phyloP scores from a whole-genome alignment of 1,284 basidiomycete genomes.

The Puccinia polysora region DNA sequence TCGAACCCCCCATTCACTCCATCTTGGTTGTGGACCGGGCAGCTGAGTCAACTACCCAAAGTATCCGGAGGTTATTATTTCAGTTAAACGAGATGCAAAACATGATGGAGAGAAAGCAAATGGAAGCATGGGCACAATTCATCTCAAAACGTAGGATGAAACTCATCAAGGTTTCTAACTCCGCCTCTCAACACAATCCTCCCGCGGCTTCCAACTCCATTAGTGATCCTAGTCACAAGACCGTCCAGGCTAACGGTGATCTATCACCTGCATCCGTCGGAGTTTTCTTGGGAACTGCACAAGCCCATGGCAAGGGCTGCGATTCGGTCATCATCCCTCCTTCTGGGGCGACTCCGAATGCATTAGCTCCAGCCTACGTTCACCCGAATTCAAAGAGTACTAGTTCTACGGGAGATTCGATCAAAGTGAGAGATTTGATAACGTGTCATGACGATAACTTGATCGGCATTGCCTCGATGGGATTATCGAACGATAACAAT shows the following conservation, averaged over 20 bases:
- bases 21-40: not conserved
- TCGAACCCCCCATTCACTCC: not conserved
- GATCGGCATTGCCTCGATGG: constrained; percentile 83
- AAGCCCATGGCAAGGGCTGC: not conserved
- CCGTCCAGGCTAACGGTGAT: constrained; percentile 52
- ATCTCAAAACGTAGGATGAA: constrained; percentile 59
- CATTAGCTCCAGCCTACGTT: too few species aligned
- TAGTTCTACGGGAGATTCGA: not conserved
- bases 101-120: constrained; percentile 66
- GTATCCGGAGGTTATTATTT: constrained; percentile 69
- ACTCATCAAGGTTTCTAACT: constrained; percentile 23
- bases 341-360: not conserved
- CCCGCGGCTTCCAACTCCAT: constrained; percentile 46
- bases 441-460: constrained; percentile 54
- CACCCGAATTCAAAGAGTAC: constrained; percentile 3
- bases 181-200: not conserved
- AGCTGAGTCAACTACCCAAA: constrained; percentile 59
- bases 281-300: constrained; percentile 16
- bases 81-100: constrained; percentile 83
- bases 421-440: constrained; percentile 6
- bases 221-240: constrained; percentile 51
- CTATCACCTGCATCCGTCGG: constrained; percentile 35
- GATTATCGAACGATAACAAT: constrained; percentile 58
- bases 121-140: constrained; percentile 83
- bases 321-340: not conserved